These are phyloP conservation scores for Tolypocladium guangdongense DNA, from an alignment of 2,329 filamentous ascomycete species.

Conservation along the genomic window DNA sequence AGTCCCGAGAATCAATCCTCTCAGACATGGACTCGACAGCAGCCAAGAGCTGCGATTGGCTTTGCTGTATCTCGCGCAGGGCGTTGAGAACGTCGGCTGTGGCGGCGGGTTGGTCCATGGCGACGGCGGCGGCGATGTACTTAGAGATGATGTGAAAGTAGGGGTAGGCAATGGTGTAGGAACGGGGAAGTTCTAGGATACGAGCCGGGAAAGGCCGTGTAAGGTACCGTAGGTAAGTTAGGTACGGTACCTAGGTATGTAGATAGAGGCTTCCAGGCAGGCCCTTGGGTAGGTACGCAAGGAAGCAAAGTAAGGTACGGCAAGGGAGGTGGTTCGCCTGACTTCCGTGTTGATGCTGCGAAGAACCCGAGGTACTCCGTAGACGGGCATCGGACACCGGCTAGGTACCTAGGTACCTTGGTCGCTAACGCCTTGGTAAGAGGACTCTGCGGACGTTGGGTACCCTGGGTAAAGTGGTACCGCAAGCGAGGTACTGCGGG, in stretches of 20 bases:
- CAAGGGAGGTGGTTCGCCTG: neutral
- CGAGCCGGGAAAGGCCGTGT: neutral
- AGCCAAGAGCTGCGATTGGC: conserved; percentile 28
- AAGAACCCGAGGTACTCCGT: neutral
- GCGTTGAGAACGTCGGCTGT: conserved; percentile 14
- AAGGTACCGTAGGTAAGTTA: neutral
- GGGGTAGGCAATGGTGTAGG: neutral
- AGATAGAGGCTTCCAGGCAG: too few relatives aligned
- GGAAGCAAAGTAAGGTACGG: too few relatives aligned
- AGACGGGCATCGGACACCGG: neutral
- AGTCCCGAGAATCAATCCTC: conserved; percentile 10
- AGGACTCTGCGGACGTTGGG: too few relatives aligned
- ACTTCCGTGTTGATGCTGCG: neutral
- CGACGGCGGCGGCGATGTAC: neutral
- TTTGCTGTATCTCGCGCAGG: conserved; percentile 30
- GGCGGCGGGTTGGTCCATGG: conserved; percentile 13
- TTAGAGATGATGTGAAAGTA: neutral
- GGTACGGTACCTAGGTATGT: neutral
- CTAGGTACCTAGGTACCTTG: too few relatives aligned
- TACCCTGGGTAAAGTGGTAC: too few relatives aligned
- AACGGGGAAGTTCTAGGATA: neutral
- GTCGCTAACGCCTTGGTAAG: too few relatives aligned
- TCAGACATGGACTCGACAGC: conserved; percentile 28
- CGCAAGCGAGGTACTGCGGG: too few relatives aligned
- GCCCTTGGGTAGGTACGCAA: too few relatives aligned